Evolutionary conservation across 2,329 filamentous ascomycete genomes (phyloP).

Genomic region (Tolypocladium paradoxum): DNA sequence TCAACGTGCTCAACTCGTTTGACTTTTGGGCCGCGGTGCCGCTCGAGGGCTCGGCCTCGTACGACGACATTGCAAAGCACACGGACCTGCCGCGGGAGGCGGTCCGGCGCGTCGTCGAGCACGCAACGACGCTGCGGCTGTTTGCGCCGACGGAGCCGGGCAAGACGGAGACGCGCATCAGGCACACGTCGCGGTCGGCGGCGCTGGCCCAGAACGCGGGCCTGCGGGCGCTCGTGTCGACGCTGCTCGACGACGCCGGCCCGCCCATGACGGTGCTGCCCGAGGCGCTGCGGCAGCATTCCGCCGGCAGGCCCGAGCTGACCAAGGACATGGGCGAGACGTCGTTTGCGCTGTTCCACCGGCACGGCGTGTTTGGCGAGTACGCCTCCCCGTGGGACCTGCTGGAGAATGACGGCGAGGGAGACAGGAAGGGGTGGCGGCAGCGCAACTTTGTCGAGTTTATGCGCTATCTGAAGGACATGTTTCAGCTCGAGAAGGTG

Average conservation of each 20-base stretch:
- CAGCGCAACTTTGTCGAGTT: constrained; percentile 28
- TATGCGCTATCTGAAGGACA: constrained; percentile 28
- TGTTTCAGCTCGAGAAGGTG: constrained; percentile 24
- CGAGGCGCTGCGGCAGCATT: constrained; percentile 20
- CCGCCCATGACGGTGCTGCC: constrained; percentile 24
- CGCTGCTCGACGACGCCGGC: constrained; percentile 25
- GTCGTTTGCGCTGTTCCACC: constrained; percentile 25
- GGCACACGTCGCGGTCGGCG: constrained; percentile 27
- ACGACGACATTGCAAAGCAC: constrained; percentile 25
- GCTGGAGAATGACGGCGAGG: constrained; percentile 29
- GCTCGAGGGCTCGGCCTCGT: constrained; percentile 31
- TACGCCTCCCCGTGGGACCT: constrained; percentile 26
- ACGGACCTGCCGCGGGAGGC: constrained; percentile 27
- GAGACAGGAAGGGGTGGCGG: constrained; percentile 24
- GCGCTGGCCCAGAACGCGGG: constrained; percentile 21
- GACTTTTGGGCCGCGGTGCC: constrained; percentile 42
- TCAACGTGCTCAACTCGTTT: constrained; percentile 40
- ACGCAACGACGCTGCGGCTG: constrained; percentile 26
- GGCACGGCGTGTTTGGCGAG: constrained; percentile 16
- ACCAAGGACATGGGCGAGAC: constrained; percentile 23
- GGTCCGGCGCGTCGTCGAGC: constrained; percentile 25
- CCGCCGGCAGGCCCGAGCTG: constrained; percentile 17
- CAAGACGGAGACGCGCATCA: constrained; percentile 11
- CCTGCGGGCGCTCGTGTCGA: constrained; percentile 24
- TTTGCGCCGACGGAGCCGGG: constrained; percentile 18